A percentile compares a stretch with the other conserved stretches of the same genome.
These are phyloP conservation scores for Coniochaeta prunicola DNA, from an alignment of 2,329 filamentous ascomycete genomes.

Conservation along the genomic window DNA sequence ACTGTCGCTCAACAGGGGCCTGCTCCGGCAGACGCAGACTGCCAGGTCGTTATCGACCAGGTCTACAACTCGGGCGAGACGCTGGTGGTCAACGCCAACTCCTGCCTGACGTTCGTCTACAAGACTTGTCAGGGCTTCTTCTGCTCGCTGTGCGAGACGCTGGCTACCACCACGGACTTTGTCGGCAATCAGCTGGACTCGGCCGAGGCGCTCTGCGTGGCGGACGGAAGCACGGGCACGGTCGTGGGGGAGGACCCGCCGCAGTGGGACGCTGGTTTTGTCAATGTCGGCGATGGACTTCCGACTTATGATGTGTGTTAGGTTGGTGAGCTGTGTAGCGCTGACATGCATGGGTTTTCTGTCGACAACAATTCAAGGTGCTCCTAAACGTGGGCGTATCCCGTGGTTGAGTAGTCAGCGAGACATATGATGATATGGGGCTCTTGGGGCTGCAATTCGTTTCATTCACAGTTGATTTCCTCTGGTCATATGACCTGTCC, in stretches of 20 bases:
- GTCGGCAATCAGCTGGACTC: slow-evolving; percentile 25
- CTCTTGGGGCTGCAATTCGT: no score
- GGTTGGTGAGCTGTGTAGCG: no score
- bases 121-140: slow-evolving; percentile 29
- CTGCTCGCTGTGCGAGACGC: slow-evolving; percentile 25
- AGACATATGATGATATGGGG: no score
- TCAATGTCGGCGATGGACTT: slow-evolving; percentile 17
- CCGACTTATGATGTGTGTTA: slow-evolving; percentile 26
- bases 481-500: neutral
- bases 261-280: slow-evolving; percentile 28
- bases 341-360: no score
- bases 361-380: no score
- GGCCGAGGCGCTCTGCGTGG: slow-evolving; percentile 25
- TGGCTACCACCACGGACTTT: slow-evolving; percentile 24
- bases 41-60: slow-evolving; percentile 22
- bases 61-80: slow-evolving; percentile 19
- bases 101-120: slow-evolving; percentile 25
- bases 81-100: slow-evolving; percentile 20
- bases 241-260: slow-evolving; percentile 24
- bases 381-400: no score
- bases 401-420: no score
- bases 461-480: neutral
- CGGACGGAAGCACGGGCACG: slow-evolving; percentile 22
- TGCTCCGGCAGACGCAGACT: slow-evolving; percentile 21
- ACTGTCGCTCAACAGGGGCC: slow-evolving; percentile 16